A percentile compares a stretch with the other conserved stretches of the same genome.
Conservation (phyloP, 352 stramenopile species). For the Pythium aristosporum region DNA sequence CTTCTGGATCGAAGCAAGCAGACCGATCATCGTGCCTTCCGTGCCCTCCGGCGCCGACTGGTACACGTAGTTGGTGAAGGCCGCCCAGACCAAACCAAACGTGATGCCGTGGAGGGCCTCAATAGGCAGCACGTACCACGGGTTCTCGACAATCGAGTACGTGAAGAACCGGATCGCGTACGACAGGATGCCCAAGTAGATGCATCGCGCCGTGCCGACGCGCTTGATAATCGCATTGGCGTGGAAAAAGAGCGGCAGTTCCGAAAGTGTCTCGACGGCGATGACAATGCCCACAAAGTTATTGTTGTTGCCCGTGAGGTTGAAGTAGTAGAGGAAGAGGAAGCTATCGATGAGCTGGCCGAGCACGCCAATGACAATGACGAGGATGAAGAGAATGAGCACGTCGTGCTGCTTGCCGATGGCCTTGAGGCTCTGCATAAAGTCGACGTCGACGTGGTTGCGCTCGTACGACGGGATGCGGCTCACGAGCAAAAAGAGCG, state of each 20-base stretch:
- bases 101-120: constrained; percentile 70
- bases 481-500: constrained; percentile 51
- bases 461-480: constrained; percentile 51
- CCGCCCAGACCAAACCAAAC: constrained; percentile 69
- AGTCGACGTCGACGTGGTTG: constrained; percentile 32
- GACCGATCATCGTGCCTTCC: constrained; percentile 71
- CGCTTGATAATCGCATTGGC: constrained; percentile 66
- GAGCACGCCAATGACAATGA: constrained; percentile 63
- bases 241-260: constrained; percentile 76
- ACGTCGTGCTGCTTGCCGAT: constrained; percentile 59
- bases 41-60: constrained; percentile 55
- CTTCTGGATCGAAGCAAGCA: constrained; percentile 66
- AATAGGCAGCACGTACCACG: constrained; percentile 62
- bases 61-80: constrained; percentile 81
- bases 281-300: constrained; percentile 71
- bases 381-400: constrained; percentile 60
- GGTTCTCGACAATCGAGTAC: constrained; percentile 63
- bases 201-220: constrained; percentile 47
- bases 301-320: constrained; percentile 59
- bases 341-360: constrained; percentile 67
- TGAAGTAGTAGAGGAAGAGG: constrained; percentile 72
- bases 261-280: constrained; percentile 61
- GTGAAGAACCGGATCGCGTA: constrained; percentile 61
- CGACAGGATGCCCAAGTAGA: constrained; percentile 51
- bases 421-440: constrained; percentile 38